Conservation (phyloP, 495 filamentous ascomycete genomes). For the Usnea hakonensis region DNA sequence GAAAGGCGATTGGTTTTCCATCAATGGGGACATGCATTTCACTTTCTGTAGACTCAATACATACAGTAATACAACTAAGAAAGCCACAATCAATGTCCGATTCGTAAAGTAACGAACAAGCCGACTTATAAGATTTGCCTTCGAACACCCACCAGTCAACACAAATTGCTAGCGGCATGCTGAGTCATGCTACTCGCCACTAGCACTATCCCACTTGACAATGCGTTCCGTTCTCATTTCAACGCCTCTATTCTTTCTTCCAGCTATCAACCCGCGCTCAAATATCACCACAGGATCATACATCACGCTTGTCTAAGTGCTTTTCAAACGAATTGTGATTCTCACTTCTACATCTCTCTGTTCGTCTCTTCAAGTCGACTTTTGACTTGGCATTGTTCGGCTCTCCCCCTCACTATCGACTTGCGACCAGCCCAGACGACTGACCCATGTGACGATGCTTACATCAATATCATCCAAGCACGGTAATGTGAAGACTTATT, state of each 20-base stretch:
- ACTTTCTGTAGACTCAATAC: not conserved
- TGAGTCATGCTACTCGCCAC: constrained; percentile 7
- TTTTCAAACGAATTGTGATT: not conserved
- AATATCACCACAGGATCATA: not conserved
- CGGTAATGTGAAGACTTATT: not conserved
- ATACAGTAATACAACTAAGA: too few species aligned
- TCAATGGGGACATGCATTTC: not conserved
- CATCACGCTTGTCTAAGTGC: not conserved
- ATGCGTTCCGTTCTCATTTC: not conserved
- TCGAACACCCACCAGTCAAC: too few species aligned
- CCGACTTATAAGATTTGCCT: too few species aligned
- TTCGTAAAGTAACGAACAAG: not conserved
- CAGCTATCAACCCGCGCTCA: not conserved
- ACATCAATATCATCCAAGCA: not conserved
- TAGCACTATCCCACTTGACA: not conserved
- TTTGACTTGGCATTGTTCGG: not conserved
- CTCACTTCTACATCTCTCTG: not conserved
- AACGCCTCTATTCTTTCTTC: not conserved
- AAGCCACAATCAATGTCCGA: not conserved
- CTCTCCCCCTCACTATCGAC: not conserved
- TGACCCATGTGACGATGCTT: not conserved
- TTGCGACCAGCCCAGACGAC: constrained; percentile 2
- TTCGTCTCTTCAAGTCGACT: not conserved
- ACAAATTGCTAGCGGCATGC: too few species aligned
- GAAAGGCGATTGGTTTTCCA: not conserved